These are phyloP conservation scores for Aquanectria penicillioides DNA, from an alignment of 2,329 filamentous ascomycete genomes.

Conservation along the genomic window DNA sequence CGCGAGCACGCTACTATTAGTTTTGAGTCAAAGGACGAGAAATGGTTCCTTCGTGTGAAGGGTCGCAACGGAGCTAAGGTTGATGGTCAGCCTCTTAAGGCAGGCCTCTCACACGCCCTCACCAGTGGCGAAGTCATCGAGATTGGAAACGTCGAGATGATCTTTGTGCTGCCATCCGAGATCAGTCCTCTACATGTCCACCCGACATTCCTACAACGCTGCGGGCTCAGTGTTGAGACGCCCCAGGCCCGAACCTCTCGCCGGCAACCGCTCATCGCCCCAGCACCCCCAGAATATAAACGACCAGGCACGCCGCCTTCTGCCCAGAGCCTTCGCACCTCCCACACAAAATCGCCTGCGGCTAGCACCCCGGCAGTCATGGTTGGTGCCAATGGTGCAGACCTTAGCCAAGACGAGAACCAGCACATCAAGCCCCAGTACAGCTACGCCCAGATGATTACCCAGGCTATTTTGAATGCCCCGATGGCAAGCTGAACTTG, in stretches of 20 bases:
- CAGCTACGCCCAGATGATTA: constrained; percentile 97
- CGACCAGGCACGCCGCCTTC: constrained; percentile 70
- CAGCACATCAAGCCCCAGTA: constrained; percentile 94
- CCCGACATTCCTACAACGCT: constrained; percentile 74
- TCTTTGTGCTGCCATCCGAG: constrained; percentile 91
- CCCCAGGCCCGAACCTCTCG: constrained; percentile 42
- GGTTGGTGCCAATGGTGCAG: constrained; percentile 65
- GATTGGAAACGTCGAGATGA: constrained; percentile 95
- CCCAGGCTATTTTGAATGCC: constrained; percentile 91
- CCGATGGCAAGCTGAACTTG: constrained; percentile 88
- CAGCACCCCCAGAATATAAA: constrained; percentile 68
- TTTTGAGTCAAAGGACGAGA: constrained; percentile 73
- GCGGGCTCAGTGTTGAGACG: constrained; percentile 58
- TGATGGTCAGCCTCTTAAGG: constrained; percentile 77
- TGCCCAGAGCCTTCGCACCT: constrained; percentile 43
- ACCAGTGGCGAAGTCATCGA: constrained; percentile 91
- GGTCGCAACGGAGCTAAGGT: constrained; percentile 92
- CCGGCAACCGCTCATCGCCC: constrained; percentile 62
- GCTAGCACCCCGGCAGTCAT: constrained; percentile 50
- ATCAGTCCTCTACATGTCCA: constrained; percentile 73
- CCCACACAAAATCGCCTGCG: constrained; percentile 45
- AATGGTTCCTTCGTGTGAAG: constrained; percentile 87
- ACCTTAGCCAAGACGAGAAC: constrained; percentile 84
- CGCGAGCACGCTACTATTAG: constrained; percentile 79
- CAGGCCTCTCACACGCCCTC: constrained; percentile 72